phyloP scores from a whole-genome alignment of 345 rosid species.

The Gynandropsis gynandra region DNA sequence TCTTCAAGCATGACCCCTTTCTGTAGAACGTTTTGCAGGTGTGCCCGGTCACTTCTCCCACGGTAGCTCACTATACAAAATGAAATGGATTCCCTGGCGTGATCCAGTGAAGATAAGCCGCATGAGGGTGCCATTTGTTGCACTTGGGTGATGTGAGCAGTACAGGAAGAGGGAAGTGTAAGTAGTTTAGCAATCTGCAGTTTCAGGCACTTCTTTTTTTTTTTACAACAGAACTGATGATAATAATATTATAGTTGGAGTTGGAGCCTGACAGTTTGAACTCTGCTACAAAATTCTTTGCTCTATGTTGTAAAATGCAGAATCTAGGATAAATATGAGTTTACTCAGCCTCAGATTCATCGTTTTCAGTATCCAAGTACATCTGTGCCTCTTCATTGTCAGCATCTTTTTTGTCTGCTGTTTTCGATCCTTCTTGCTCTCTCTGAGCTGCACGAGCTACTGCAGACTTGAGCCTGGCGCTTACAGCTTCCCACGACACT shows the following conservation, averaged over 20 bases:
- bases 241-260: too few species aligned
- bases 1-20: conserved; percentile 30
- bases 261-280: too few species aligned
- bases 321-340: conserved; percentile 16
- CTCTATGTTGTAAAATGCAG: conserved; percentile 14
- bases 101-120: too few species aligned
- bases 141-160: too few species aligned
- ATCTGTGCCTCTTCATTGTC: conserved; percentile 32
- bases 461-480: conserved; percentile 63
- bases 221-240: too few species aligned
- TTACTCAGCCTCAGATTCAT: conserved; percentile 45
- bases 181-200: too few species aligned
- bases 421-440: conserved; percentile 48
- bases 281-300: neutral
- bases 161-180: too few species aligned
- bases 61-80: conserved; percentile 13
- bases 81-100: too few species aligned
- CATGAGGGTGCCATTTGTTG: too few species aligned
- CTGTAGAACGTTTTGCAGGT: conserved; percentile 41
- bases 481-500: conserved; percentile 87
- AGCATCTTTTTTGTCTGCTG: conserved; percentile 25
- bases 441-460: conserved; percentile 48
- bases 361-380: conserved; percentile 36
- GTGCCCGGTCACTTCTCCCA: conserved; percentile 22
- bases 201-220: too few species aligned